Base-by-base conservation (phyloP, 83 land plant genomes). In the Isoetes engelmannii region DNA sequence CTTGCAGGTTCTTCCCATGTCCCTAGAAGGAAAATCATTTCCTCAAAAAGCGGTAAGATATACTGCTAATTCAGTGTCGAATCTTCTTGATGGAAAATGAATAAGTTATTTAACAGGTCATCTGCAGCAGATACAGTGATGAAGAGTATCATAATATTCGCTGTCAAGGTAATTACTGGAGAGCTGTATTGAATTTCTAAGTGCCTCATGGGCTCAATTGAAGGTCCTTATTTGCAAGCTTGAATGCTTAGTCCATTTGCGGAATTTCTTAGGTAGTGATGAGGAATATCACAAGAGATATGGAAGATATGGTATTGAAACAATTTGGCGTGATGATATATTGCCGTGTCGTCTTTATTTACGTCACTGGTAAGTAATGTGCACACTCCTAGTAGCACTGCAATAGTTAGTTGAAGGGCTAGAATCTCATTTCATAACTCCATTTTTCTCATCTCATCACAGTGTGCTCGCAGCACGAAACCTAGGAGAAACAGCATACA, bases 331-430 rank as follows among this genome's bases (percentile, higher is more conserved):
- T 44, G 97, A 92, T 77, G 95, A 92, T 67, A 83, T 92, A 20
- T 76, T 92, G 18, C 97, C 97, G 46, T 92, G 97, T 59, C 94
- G 97, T 45, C 72, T 80, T 63, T 92, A 92, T 86, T 87, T 92
- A 60, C 82, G 94, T 9, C 97, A 92, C 67, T 92, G 97, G 97
- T 92, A 79, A 56, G 74, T 72, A 21, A 9, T 37, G 5, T 48
- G 37, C 37, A 28, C 37, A 28, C 37, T 28, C 37, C 2, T 28
- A 28, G 37, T 28, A 28, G 37, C 37, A 28, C 37, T 28, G 37
- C 37, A 28, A 28, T 28, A 28, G 37, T 28, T 28, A 28, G 37
- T 28, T 28, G 37, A 28, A 28, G 37, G 37, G 54, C 54, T 51
- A 12, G 12, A 1, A 12, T 51, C 1, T 51, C 12, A 12, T 51